Conservation (phyloP, 2,329 filamentous ascomycete species). For the Mycocentrospora acerina region DNA sequence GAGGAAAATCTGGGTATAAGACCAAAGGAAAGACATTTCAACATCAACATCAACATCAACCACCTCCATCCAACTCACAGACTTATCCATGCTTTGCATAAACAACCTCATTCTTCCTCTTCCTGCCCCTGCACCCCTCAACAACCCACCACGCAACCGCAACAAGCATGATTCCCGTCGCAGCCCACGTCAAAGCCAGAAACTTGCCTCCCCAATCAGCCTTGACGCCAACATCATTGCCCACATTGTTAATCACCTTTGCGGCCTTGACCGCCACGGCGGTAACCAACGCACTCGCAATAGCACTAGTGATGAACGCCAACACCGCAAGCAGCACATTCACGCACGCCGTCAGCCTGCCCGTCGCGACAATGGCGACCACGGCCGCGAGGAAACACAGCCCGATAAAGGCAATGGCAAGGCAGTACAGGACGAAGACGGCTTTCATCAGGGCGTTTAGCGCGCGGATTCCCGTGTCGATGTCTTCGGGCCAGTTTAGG, state of each 20-base stretch:
- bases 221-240: constrained; percentile 51
- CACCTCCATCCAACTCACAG: neutral
- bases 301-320: constrained; percentile 63
- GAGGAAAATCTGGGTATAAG: no score
- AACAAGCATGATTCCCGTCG: constrained; percentile 50
- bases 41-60: neutral
- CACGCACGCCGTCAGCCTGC: constrained; percentile 49
- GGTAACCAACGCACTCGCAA: constrained; percentile 73
- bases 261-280: constrained; percentile 60
- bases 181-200: constrained; percentile 61
- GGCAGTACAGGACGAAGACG: constrained; percentile 61
- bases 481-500: constrained; percentile 58
- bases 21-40: no score
- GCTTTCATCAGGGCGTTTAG: constrained; percentile 54
- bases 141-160: constrained; percentile 32
- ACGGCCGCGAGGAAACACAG: constrained; percentile 52
- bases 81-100: constrained; percentile 25
- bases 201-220: constrained; percentile 57
- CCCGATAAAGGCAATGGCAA: constrained; percentile 57
- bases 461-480: constrained; percentile 55
- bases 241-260: constrained; percentile 56
- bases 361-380: constrained; percentile 48
- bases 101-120: constrained; percentile 11
- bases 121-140: constrained; percentile 31
- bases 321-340: constrained; percentile 54